A percentile compares a stretch with the other conserved stretches of the same genome.
phyloP scores from a whole-genome alignment of 116 monocot genomes.

The Cymodocea nodosa region DNA sequence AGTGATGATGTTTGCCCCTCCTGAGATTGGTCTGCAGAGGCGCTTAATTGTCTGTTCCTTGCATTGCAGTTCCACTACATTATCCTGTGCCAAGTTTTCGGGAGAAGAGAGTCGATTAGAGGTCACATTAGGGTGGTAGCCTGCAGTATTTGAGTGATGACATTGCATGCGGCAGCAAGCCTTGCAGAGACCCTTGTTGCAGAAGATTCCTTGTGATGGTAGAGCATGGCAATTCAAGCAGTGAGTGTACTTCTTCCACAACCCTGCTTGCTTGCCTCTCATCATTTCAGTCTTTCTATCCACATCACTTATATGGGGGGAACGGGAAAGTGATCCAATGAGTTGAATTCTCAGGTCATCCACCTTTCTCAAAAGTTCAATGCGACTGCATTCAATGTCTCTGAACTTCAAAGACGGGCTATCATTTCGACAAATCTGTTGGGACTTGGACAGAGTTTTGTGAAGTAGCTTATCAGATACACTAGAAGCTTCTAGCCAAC shows the following conservation, averaged over 20 bases:
- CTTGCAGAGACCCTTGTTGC: conserved; percentile 1
- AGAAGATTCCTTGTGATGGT: neutral
- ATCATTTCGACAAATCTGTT: neutral
- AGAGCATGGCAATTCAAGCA: conserved; percentile 6
- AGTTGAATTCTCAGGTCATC: conserved; percentile 17
- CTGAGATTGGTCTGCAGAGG: conserved; percentile 17
- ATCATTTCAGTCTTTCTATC: neutral
- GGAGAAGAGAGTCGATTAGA: neutral
- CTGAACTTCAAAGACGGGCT: neutral
- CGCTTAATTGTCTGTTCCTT: conserved; percentile 8
- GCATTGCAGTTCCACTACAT: neutral
- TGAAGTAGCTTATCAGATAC: too few relatives aligned
- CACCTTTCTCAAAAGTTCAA: conserved; percentile 7
- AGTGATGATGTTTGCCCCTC: conserved; percentile 15
- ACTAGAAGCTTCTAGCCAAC: too few relatives aligned
- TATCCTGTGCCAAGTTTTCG: neutral
- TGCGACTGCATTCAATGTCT: neutral
- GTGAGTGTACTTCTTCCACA: neutral
- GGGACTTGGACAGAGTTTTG: neutral
- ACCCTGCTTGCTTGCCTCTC: neutral
- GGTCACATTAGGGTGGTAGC: neutral
- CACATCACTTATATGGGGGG: neutral
- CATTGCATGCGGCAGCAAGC: conserved; percentile 6
- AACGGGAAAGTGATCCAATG: neutral
- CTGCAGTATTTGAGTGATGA: neutral